A percentile compares a stretch with the other conserved stretches of the same genome.
Conservation (phyloP, 2,329 filamentous ascomycete genomes). For the Fusarium decemcellulare region DNA sequence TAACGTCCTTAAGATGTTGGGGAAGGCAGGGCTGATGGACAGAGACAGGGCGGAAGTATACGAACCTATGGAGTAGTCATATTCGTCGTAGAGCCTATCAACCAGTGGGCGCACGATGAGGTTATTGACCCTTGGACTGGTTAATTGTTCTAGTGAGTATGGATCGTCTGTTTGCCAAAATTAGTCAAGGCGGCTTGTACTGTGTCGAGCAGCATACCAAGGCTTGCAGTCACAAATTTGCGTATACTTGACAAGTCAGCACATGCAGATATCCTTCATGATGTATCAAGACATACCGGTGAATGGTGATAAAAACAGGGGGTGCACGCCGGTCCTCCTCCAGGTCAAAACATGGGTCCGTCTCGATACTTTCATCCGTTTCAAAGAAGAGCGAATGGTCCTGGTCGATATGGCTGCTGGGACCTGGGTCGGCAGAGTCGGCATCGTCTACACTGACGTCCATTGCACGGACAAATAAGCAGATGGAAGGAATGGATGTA, state of each 20-base stretch:
- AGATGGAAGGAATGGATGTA: not conserved
- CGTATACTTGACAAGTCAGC: not conserved
- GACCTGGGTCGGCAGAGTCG: not conserved
- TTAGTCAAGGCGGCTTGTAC: fast-evolving
- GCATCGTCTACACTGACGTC: not conserved
- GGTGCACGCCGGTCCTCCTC: constrained; percentile 7
- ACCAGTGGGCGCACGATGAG: constrained; percentile 16
- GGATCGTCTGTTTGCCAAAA: constrained; percentile 6
- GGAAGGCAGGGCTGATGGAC: no score
- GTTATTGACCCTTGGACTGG: constrained; percentile 13
- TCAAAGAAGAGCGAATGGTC: constrained; percentile 6
- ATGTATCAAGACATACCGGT: not conserved
- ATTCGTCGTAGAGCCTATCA: constrained; percentile 13
- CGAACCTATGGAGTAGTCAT: constrained; percentile 1
- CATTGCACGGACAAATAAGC: not conserved
- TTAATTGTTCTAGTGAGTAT: constrained; percentile 17
- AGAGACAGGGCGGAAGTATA: not conserved
- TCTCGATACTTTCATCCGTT: not conserved
- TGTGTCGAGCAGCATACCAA: not conserved
- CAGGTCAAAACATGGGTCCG: constrained; percentile 6
- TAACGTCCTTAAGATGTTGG: no score
- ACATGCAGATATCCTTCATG: not conserved
- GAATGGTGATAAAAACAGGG: constrained; percentile 7
- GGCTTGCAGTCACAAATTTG: constrained; percentile 20
- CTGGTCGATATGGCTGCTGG: not conserved